These are phyloP conservation scores for Dentipellis fragilis DNA, from an alignment of 768 basidiomycete genomes.

Conservation along the genomic window DNA sequence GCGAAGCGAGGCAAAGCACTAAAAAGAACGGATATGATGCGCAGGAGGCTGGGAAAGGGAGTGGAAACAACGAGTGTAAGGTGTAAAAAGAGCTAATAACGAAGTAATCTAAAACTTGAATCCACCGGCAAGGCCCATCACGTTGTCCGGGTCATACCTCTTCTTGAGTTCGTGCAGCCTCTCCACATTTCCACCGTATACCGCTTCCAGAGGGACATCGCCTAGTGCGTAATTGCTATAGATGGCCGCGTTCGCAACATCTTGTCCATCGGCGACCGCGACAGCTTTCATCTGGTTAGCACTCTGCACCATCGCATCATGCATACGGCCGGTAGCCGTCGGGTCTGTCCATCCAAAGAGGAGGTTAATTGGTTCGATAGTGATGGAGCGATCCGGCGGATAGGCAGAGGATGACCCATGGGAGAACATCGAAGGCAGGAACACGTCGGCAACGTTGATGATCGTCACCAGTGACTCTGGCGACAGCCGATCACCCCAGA, in stretches of 20 bases:
- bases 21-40: background rate
- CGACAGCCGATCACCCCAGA: slow-evolving; percentile 32
- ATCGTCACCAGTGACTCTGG: slow-evolving; percentile 28
- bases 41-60: background rate
- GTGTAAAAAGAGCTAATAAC: background rate
- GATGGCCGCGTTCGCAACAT: slow-evolving; percentile 25
- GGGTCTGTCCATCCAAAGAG: slow-evolving; percentile 34
- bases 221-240: slow-evolving; percentile 55
- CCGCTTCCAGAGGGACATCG: slow-evolving; percentile 35
- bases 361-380: slow-evolving; percentile 5
- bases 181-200: slow-evolving; percentile 42
- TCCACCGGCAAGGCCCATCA: slow-evolving; percentile 59
- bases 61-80: slow-evolving; percentile 7
- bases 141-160: slow-evolving; percentile 41
- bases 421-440: slow-evolving; percentile 2
- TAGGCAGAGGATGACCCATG: slow-evolving; percentile 9
- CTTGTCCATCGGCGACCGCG: slow-evolving; percentile 33
- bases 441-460: slow-evolving; percentile 24
- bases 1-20: no score
- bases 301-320: slow-evolving; percentile 30
- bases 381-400: slow-evolving; percentile 11
- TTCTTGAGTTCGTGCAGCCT: slow-evolving; percentile 30
- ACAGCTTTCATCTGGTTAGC: slow-evolving; percentile 31
- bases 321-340: slow-evolving; percentile 29
- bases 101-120: slow-evolving; percentile 27